These are phyloP conservation scores for Aquilaria yunnanensis DNA, from an alignment of 345 rosid genomes.

Conservation along the genomic window DNA sequence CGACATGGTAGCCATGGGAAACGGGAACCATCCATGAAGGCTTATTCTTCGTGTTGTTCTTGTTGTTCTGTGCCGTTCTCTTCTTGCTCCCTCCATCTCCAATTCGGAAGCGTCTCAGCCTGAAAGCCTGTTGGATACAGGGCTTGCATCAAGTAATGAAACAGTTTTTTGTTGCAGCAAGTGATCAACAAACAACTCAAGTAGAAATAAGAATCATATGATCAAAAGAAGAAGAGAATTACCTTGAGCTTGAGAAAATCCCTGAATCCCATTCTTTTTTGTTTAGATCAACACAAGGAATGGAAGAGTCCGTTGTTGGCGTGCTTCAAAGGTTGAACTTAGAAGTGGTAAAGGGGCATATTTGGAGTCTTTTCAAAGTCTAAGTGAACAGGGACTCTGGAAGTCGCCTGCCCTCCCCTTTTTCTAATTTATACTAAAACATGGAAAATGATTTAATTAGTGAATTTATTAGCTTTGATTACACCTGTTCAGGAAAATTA, in stretches of 20 bases:
- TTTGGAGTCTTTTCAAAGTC: background rate
- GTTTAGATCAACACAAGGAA: background rate
- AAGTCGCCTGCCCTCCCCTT: slow-evolving; percentile 1
- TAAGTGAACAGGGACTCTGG: slow-evolving; percentile 1
- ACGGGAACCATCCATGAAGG: slow-evolving; percentile 57
- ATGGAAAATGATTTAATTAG: slow-evolving; percentile 17
- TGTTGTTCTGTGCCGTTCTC: slow-evolving; percentile 3
- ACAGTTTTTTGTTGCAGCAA: background rate
- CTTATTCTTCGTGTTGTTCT: slow-evolving; percentile 22
- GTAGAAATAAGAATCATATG: background rate
- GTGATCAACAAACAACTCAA: background rate
- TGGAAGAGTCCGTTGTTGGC: background rate
- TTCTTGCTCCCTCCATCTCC: slow-evolving; percentile 29
- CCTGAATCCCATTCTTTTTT: slow-evolving; percentile 33
- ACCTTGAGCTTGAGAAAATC: slow-evolving; percentile 60
- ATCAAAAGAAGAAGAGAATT: slow-evolving; percentile 5
- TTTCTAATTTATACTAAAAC: background rate
- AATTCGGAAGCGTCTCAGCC: slow-evolving; percentile 29
- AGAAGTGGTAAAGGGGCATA: background rate
- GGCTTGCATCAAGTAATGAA: background rate
- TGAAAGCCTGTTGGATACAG: slow-evolving; percentile 33
- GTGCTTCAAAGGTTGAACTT: background rate
- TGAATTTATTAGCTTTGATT: slow-evolving; percentile 24
- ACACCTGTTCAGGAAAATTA: slow-evolving; percentile 18
- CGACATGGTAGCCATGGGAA: slow-evolving; percentile 59